Conservation (phyloP, 2,329 filamentous ascomycete species). For the Colletotrichum sp. region DNA sequence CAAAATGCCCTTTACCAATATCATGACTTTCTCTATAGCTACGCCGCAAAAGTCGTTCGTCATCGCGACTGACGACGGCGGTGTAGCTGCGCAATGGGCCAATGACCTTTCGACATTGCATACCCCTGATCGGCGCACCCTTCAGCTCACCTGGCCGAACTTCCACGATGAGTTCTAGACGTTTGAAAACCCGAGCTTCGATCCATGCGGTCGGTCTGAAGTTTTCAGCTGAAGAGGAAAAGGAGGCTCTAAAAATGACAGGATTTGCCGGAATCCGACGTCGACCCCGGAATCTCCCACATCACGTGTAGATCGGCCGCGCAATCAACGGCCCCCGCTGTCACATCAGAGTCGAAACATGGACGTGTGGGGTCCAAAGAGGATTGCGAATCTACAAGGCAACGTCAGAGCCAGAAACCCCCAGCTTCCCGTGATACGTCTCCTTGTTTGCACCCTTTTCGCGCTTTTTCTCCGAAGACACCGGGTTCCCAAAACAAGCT, state of each 20-base stretch:
- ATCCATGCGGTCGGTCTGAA: not conserved
- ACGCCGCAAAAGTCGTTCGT: not conserved
- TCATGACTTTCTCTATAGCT: not conserved
- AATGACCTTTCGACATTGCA: not conserved
- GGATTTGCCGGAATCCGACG: not conserved
- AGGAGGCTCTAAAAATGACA: not conserved
- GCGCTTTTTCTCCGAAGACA: not conserved
- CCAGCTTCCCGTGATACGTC: slow-evolving; percentile 1
- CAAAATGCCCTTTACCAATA: not conserved
- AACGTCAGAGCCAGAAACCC: slow-evolving; percentile 6
- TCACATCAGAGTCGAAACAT: not conserved
- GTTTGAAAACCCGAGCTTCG: not conserved
- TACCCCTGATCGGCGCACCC: not conserved
- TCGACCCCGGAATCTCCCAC: not conserved
- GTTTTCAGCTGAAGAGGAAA: not conserved
- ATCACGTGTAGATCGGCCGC: slow-evolving; percentile 10
- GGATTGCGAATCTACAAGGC: not conserved
- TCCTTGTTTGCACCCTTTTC: not conserved
- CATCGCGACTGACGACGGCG: not conserved
- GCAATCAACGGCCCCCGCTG: not conserved
- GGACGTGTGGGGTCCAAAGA: not conserved
- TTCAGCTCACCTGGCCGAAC: not conserved
- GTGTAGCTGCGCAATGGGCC: not conserved
- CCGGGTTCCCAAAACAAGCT: not conserved
- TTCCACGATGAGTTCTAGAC: not conserved